Base-by-base conservation (phyloP, 495 filamentous ascomycete genomes). In the Daldinia bambusicola region DNA sequence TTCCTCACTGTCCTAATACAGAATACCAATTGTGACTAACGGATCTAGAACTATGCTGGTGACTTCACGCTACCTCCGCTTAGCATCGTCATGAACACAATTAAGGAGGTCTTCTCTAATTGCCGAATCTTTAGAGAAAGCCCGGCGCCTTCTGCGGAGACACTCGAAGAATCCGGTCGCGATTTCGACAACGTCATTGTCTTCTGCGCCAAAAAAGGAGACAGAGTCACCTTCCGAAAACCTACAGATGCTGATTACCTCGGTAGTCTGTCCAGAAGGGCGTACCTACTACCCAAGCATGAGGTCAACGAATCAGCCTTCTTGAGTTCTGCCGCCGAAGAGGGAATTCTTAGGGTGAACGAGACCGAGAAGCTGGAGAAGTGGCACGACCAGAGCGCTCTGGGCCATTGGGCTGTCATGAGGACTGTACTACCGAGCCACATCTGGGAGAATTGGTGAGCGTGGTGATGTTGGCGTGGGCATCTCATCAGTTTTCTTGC, bases 121-220 rank as follows among this genome's bases (percentile, higher is more conserved):
- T 94, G 91, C 82, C 93, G 92, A 53, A 86, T 96, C 72, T 97
- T 90, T 82, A 88, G 95, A 62, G 95, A 99, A 78, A 66, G 63
- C 6, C 82, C 86, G 34, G 84, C 85, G n/a, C 81, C 83, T 36
- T 75, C 81, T 13, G 74, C 74, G 0, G 79, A 83, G 6, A 75
- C 78, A 4, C 64, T 84, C 32, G 76, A 75, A 41, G 66, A 79
- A 30, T 78, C 83, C 22, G 82, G 80, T 14, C 75, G 80, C 26
- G 91, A 97, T 75, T 97, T 97, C 77, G 92, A 92, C 70, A 99
- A 99, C 81, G 91, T 98, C 86, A 92, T 89, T 68, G 85, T 93
- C 57, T 92, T 92, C 74, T 93, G 91, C 80, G 86, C 84, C 50
- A 89, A 89, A 71, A 69, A 74, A 2, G 30, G 76, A 8, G 40